Conservation (phyloP, 345 rosid species). For the Ceriops tagal region DNA sequence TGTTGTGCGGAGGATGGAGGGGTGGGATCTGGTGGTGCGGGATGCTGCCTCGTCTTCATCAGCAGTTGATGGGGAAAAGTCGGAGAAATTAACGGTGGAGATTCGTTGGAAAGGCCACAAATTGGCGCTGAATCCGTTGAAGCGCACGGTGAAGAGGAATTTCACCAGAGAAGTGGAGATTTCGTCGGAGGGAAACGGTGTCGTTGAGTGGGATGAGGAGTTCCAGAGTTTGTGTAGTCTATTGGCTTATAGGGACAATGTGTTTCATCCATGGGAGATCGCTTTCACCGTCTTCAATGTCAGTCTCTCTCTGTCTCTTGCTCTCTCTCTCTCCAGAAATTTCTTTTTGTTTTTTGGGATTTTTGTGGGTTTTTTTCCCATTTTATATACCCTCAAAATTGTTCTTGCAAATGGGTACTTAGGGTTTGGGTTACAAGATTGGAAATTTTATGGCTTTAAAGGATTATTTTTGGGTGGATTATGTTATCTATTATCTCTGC, state of each 20-base stretch:
- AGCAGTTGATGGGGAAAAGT: constrained; percentile 19
- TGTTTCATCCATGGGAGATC: constrained; percentile 94
- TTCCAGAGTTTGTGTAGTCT: constrained; percentile 67
- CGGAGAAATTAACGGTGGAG: constrained; percentile 64
- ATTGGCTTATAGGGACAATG: constrained; percentile 63
- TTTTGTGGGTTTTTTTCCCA: background rate
- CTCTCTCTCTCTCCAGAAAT: background rate
- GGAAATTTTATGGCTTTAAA: background rate
- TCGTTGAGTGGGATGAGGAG: constrained; percentile 80
- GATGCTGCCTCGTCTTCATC: constrained; percentile 15
- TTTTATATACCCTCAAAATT: background rate
- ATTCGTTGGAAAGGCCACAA: constrained; percentile 97
- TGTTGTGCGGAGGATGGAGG: constrained; percentile 62
- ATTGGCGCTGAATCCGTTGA: constrained; percentile 63
- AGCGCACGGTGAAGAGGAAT: constrained; percentile 78
- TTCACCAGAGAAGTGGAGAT: constrained; percentile 61
- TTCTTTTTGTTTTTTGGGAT: background rate
- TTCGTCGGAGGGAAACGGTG: constrained; percentile 35
- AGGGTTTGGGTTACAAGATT: background rate
- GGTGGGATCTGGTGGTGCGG: constrained; percentile 61
- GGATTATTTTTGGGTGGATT: background rate
- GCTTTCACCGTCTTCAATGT: constrained; percentile 80
- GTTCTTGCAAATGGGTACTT: background rate
- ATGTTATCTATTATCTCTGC: background rate
- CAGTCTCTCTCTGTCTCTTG: constrained; percentile 21